Base-by-base conservation (phyloP, 257 asterid species). In the Fraxinus anomala region DNA sequence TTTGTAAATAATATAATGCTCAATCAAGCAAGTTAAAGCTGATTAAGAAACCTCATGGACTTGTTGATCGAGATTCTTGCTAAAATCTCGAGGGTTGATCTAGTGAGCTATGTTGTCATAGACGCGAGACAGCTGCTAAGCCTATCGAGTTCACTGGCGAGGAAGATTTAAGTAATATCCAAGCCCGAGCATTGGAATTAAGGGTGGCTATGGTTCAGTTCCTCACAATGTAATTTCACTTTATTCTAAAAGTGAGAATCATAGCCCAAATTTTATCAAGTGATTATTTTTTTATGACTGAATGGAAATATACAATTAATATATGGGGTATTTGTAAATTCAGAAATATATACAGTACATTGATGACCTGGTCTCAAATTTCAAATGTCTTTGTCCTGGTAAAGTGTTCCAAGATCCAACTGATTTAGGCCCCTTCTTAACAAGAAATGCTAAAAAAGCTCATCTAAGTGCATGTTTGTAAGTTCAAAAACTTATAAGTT, bases 391-490 rank as follows among this genome's bases (percentile, higher is more conserved):
- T 63, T 61, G 34, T 24, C 69, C 69, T 63, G 21, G 34, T 23
- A 11, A 63, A 63, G 16, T 63, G 69, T 63, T 63, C 63, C 69
- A 81, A 81, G 28, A 40, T 51, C 67, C 76, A 77, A 81, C 8
- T 37, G 31, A 21, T 26, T 24, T 12, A 67, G 73, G 12, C 36
- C 80, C 12, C 44, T 56, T 47, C 26, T 24, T 12, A 79, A 63
- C 39, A 75, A 23, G 71, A 76, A 65, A 76, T 19, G 83, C 91
- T 73, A 51, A 54, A 88, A 85, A 85, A 56, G 73, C 90, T 88
- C 84, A 88, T 82, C 89, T 65, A 44, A 77, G 34, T 23, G 6
- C 69, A 63, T 63, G 69, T 63, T 63, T 24, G 19, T 26, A 11
- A 63, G 33, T 13, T 63, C 5, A 63, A 63, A 63, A 24, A 3